Evolutionary conservation across 1,284 basidiomycete species (phyloP), one percentile per base, ranked within the genome.

Genomic region (Austropuccinia psidii): DNA sequence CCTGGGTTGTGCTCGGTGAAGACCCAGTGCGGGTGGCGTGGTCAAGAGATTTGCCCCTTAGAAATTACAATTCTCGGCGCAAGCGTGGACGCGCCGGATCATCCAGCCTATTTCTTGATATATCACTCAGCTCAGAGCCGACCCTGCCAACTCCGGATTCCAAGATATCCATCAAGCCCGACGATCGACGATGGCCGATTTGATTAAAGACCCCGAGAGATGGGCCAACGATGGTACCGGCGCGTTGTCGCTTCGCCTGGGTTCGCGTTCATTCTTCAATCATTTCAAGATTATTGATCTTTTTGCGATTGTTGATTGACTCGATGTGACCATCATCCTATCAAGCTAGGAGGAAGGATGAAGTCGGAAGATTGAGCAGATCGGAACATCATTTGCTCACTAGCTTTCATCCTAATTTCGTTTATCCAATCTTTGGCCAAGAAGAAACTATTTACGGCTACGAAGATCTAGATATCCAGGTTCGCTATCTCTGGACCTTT

Each of bases 381-480:
- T 33, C 41, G n/a, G 76, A 77, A 27, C 47, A 72, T 13, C n/a
- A 39, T 3, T 47, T 76, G 1, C 74, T 77, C 33, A 50, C 74
- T 24, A 58, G 75, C 27, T 80, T 80, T 74, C 58, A 75, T 19
- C 79, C 80, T 4, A 66, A 75, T 11, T 80, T 80, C 70, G 78
- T 79, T 29, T 80, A 80, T 69, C 79, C 79, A 31, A 93, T 97
- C 80, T 98, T 89, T 80, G 95, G 95, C 66, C 91, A 97, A 78
- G 90, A 95, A 72, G 93, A 98, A 83, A 94, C 89, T 81, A 89
- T 98, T 77, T 98, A 95, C 81, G 95, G 95, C 2, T 98, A 97
- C 82, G 85, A 87, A 75, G 88, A 88, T 78, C 83, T 97, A 69
- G 81, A 85, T 39, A 88, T 96, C 77, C 87, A 94, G 80, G 92